Base-by-base conservation (phyloP, 2,329 filamentous ascomycete genomes). In the Fusarium sp. region DNA sequence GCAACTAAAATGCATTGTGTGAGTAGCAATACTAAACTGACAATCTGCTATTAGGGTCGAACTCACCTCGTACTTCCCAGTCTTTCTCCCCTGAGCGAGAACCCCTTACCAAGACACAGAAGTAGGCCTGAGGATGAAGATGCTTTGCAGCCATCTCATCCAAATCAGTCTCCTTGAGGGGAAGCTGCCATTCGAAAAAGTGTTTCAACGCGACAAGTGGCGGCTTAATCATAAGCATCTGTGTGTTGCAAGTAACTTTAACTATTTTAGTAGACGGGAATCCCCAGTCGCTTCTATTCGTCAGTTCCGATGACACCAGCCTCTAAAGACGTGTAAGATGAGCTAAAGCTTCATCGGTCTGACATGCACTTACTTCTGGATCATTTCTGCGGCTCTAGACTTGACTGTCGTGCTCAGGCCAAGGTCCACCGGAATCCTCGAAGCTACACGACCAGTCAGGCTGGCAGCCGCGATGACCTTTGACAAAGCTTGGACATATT, bases 1-100 rank as follows among this genome's bases (percentile, higher is more conserved):
- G 6, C 7, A 0, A 54, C 50, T 54, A 3, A 0, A n/a, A 8
- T 2, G n/a, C 0, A 8, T 0, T 0, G 25, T 4, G 8, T 50
- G 25, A 50, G 31, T 25, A 20, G 5, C 5, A 18, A 15, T 5
- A 22, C 14, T 6, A 33, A n/a, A 14, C 5, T 9, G 6, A 17
- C 1, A 38, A 4, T 13, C 10, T 5, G 1, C n/a, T 3, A 9
- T 6, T 12, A 25, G 13, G 15, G 13, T 17, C 1, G 5, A 7
- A 27, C 33, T n/a, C 4, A 53, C 49, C 7, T n/a, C 22, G 33
- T 0, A 39, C 18, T n/a, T 52, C 35, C 22, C 33, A 36, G 3
- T 7, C 9, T 7, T 12, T 3, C 4, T 27, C 7, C 10, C 7
- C 18, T 1, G 1, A 11, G 0, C 1, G 3, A 17, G 15, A 15